Evolutionary conservation across 202 grass and related monocot species (phyloP), one percentile per base, ranked within the genome.

Genomic region (Panicum virgatum): DNA sequence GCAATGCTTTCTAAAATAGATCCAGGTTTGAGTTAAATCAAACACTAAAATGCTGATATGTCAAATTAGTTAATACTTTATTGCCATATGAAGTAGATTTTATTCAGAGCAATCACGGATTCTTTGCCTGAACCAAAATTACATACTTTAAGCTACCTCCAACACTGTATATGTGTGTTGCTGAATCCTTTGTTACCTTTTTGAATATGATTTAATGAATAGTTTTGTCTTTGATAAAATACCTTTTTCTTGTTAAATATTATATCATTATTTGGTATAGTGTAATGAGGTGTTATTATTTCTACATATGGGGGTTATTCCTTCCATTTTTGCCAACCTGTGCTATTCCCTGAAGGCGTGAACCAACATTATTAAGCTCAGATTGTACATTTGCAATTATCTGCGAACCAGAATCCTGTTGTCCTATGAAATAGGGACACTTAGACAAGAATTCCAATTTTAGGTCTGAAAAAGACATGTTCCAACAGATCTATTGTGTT

Each of bases 291-390:
- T 78, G 47, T 72, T 58, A 63, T 18, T 15, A 57, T 64, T 73
- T 20, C 7, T 69, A 80, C 20, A 38, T 44, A 65, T 72, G 78
- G 69, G 50, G 62, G 50, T 56, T 36, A 82, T 44, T 18, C 42
- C 20, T 66, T 26, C 43, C 32, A 64, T 82, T 67, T 82, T 10
- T 66, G 30, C 42, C 42, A 44, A 23, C 78, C 73, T 82, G 59
- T 19, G 26, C 9, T 81, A 22, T 54, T 48, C n/a, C 5, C 1
- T 27, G 34, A 53, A 54, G 23, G 48, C 48, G 12, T 76, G 6
- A 72, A 83, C 66, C 22, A 66, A 59, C n/a, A n/a, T n/a, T n/a
- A n/a, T n/a, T n/a, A n/a, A n/a, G n/a, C n/a, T n/a, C n/a, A n/a
- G n/a, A n/a, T 45, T 20, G 2, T 61, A 44, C 12, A 34, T 20